phyloP scores from a whole-genome alignment of 345 rosid species.

The Ceriops zippeliana region DNA sequence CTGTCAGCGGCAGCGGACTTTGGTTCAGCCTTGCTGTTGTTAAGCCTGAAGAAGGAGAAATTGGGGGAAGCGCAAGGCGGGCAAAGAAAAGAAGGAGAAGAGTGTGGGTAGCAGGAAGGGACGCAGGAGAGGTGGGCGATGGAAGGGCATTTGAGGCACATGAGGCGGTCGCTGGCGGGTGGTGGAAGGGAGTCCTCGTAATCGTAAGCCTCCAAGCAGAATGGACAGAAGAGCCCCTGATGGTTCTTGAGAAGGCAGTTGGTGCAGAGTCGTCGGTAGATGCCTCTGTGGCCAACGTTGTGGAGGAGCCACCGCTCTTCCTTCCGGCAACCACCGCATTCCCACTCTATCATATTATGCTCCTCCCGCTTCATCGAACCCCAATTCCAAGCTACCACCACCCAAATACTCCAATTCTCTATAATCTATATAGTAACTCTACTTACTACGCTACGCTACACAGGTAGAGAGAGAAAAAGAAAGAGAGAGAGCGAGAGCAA shows the following conservation, averaged over 20 bases:
- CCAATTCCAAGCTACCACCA: neutral
- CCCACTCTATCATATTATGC: constrained; percentile 1
- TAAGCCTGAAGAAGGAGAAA: constrained; percentile 35
- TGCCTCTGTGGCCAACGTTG: constrained; percentile 30
- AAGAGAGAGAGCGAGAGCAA: too few relatives aligned
- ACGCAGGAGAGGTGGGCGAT: constrained; percentile 39
- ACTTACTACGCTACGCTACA: too few relatives aligned
- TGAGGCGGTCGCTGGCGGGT: constrained; percentile 21
- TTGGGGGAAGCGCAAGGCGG: constrained; percentile 44
- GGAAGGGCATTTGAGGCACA: constrained; percentile 48
- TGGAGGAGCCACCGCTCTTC: constrained; percentile 36
- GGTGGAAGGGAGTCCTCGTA: constrained; percentile 21
- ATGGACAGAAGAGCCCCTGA: constrained; percentile 42
- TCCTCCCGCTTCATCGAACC: constrained; percentile 33
- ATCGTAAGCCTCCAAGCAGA: constrained; percentile 39
- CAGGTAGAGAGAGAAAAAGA: neutral
- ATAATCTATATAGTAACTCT: too few relatives aligned
- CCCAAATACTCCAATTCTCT: too few relatives aligned
- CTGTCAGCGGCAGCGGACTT: neutral
- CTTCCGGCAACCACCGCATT: constrained; percentile 37
- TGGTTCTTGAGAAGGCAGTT: constrained; percentile 48
- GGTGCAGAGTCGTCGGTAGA: constrained; percentile 43
- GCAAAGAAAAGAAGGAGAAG: constrained; percentile 35
- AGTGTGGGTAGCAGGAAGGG: constrained; percentile 14
- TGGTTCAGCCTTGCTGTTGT: neutral